phyloP scores from a whole-genome alignment of 2,329 filamentous ascomycete species.

The Neocatenulostroma microsporum region DNA sequence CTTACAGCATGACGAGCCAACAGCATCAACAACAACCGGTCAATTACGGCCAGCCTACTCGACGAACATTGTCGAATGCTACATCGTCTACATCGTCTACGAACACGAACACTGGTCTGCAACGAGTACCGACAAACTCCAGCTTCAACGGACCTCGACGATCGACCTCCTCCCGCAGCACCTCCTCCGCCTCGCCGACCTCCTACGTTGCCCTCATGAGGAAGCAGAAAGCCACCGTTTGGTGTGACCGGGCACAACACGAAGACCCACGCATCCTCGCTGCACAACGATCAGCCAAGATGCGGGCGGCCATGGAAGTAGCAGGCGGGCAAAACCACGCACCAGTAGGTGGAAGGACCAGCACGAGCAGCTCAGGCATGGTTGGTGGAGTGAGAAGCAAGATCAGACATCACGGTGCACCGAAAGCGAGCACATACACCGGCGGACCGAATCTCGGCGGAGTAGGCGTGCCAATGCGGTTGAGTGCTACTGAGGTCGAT shows the following conservation, averaged over 20 bases:
- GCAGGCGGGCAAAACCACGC: constrained; percentile 49
- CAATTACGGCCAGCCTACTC: constrained; percentile 11
- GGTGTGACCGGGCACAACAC: constrained; percentile 89
- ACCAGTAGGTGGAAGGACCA: constrained; percentile 17
- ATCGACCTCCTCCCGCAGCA: constrained; percentile 72
- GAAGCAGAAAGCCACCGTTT: constrained; percentile 95
- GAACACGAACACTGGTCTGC: constrained; percentile 33
- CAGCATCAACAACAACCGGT: constrained; percentile 5
- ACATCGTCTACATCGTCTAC: constrained; percentile 63
- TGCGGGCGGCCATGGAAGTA: constrained; percentile 76
- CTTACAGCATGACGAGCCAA: constrained; percentile 4
- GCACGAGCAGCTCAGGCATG: constrained; percentile 30
- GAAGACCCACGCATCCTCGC: constrained; percentile 80
- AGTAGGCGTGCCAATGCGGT: constrained; percentile 77
- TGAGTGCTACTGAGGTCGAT: constrained; percentile 93
- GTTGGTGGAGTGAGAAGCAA: constrained; percentile 62
- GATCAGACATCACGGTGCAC: constrained; percentile 80
- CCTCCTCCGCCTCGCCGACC: constrained; percentile 47
- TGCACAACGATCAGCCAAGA: constrained; percentile 78
- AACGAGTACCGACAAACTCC: constrained; percentile 42
- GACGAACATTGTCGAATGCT: constrained; percentile 59
- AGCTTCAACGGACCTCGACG: constrained; percentile 47
- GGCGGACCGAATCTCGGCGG: constrained; percentile 66
- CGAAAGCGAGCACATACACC: constrained; percentile 64
- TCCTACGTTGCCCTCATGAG: constrained; percentile 93